phyloP scores from a whole-genome alignment of 2,329 filamentous ascomycete species.

The Fusarium sp. region DNA sequence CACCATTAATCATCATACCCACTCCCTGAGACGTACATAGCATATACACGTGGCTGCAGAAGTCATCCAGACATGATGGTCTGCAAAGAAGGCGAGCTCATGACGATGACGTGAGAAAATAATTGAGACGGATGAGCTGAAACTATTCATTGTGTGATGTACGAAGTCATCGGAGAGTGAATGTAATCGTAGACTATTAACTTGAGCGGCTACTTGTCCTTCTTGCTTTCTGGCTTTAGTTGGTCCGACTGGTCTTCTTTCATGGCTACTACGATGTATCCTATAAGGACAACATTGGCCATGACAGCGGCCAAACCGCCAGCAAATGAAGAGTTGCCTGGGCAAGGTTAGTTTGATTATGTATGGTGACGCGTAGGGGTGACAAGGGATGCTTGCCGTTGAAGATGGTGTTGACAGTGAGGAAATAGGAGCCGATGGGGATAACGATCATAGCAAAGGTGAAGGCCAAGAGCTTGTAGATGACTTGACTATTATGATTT shows the following conservation, averaged over 20 bases:
- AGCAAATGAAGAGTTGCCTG: constrained; percentile 90
- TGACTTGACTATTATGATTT: constrained; percentile 75
- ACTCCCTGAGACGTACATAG: constrained; percentile 46
- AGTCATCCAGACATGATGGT: constrained; percentile 31
- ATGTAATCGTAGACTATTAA: neutral
- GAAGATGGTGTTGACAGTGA: constrained; percentile 83
- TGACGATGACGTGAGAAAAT: constrained; percentile 38
- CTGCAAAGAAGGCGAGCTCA: constrained; percentile 20
- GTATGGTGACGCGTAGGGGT: constrained; percentile 6
- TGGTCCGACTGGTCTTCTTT: constrained; percentile 77
- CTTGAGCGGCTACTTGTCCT: constrained; percentile 58
- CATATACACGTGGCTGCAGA: constrained; percentile 49
- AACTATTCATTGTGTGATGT: neutral
- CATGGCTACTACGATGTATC: constrained; percentile 94
- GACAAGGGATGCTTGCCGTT: constrained; percentile 67
- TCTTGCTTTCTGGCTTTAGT: constrained; percentile 63
- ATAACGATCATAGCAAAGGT: constrained; percentile 91
- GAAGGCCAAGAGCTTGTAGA: constrained; percentile 90
- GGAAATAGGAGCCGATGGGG: constrained; percentile 91
- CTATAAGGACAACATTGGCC: constrained; percentile 91
- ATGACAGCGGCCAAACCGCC: constrained; percentile 88
- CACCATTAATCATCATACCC: constrained; percentile 48
- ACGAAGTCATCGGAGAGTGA: constrained; percentile 1
- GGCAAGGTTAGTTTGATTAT: constrained; percentile 24
- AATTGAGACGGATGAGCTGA: constrained; percentile 34